A percentile compares a stretch with the other conserved stretches of the same genome.
phyloP scores from a whole-genome alignment of 108 stramenopile species.

The Nitzschia putrida region DNA sequence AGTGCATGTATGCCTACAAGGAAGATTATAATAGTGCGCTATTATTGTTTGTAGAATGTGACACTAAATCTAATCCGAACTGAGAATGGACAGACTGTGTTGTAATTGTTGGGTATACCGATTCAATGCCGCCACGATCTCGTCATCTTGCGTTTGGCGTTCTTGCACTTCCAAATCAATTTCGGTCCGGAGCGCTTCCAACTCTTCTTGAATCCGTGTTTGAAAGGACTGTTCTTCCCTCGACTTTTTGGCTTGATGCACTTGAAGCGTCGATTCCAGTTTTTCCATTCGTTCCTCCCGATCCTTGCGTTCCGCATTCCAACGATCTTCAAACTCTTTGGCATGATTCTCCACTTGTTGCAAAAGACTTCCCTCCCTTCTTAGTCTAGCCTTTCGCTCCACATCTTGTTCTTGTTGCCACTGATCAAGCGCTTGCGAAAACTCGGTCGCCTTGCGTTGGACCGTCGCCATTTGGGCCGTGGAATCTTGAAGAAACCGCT shows the following conservation, averaged over 20 bases:
- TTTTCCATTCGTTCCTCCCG: conserved; percentile 65
- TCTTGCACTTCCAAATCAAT: conserved; percentile 71
- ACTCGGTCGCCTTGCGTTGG: conserved; percentile 49
- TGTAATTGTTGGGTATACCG: conserved; percentile 89
- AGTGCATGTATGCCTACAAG: no score
- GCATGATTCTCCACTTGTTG: conserved; percentile 90
- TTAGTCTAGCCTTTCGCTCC: conserved; percentile 77
- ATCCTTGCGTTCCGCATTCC: conserved; percentile 72
- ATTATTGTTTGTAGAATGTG: not conserved
- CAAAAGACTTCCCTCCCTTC: conserved; percentile 82
- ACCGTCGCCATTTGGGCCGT: conserved; percentile 50
- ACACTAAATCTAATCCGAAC: conserved; percentile 22
- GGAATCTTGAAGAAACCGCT: conserved; percentile 58
- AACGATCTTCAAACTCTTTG: conserved; percentile 55
- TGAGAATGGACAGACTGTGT: conserved; percentile 65
- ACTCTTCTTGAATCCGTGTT: conserved; percentile 64
- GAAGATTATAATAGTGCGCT: no score
- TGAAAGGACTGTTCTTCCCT: conserved; percentile 73
- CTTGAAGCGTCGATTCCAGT: conserved; percentile 59
- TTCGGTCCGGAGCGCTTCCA: conserved; percentile 66
- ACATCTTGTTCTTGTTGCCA: conserved; percentile 72
- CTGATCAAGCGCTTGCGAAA: conserved; percentile 49
- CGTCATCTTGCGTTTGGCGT: conserved; percentile 82
- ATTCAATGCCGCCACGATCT: conserved; percentile 89
- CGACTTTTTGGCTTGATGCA: conserved; percentile 63